phyloP scores from a whole-genome alignment of 306 rosid genomes.

The Pachyrhizus erosus region DNA sequence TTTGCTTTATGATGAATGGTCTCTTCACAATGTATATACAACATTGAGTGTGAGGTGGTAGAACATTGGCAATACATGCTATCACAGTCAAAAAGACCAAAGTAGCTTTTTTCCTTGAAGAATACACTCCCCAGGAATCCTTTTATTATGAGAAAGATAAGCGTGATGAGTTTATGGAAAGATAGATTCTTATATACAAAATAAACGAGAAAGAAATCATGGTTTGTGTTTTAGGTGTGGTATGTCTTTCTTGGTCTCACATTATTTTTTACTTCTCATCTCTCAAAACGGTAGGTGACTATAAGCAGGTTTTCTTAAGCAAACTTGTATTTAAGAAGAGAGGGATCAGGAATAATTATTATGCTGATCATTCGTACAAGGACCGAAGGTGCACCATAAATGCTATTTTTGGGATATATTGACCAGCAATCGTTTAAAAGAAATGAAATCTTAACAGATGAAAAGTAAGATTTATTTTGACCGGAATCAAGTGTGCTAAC shows the following conservation, averaged over 20 bases:
- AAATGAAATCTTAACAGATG: not conserved
- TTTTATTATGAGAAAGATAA: constrained; percentile 47
- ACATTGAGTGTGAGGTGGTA: not conserved
- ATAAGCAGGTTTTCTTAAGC: not conserved
- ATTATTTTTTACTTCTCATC: not conserved
- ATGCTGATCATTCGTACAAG: not conserved
- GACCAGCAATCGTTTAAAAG: not conserved
- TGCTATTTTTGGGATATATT: not conserved
- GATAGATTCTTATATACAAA: not conserved
- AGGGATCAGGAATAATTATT: not conserved
- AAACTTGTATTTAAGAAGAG: not conserved
- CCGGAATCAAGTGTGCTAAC: not conserved
- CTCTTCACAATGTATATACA: constrained; percentile 32
- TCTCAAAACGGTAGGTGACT: not conserved
- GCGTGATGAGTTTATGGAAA: not conserved
- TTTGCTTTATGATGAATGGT: constrained; percentile 48
- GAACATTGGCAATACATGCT: constrained; percentile 22
- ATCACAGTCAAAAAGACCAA: constrained; percentile 37
- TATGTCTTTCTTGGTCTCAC: not conserved
- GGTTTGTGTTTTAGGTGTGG: not conserved
- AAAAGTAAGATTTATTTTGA: not conserved
- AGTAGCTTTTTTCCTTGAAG: constrained; percentile 49
- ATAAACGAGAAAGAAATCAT: not conserved
- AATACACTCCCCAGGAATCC: constrained; percentile 58
- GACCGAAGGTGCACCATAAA: not conserved